Base-by-base conservation (phyloP, 495 filamentous ascomycete genomes). In the Chaetomium fimeti region DNA sequence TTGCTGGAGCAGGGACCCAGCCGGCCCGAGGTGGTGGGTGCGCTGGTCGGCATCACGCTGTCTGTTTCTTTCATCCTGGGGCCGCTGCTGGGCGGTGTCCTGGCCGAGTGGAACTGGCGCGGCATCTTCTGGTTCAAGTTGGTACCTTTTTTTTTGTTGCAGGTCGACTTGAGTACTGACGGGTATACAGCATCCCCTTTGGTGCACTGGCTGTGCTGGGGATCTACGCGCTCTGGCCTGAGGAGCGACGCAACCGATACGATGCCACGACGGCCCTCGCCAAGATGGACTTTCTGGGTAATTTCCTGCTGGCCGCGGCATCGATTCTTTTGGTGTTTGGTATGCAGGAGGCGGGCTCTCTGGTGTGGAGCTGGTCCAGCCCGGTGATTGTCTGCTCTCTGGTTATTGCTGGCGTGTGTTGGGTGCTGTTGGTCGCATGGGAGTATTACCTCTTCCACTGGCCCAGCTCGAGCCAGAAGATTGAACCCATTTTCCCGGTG, bases 121-220 rank as follows among this genome's bases (percentile, higher is more conserved):
- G 89, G 87, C 80, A 83, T 82, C 36, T 91, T 89, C 71, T 91
- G 85, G 85, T 85, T 91, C 76, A 91, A 91, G 79, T 79, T 48
- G 13, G 72, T 69, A 9, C 38, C n/a, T n/a, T 22, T 38, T n/a
- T 18, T 22, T 57, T 42, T n/a, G 2, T 1, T 2, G 2, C 11
- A 18, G 32, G 18, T 3, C 2, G 40, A 6, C 2, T 16, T 43
- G 13, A 11, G 13, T 6, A 18, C 32, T 52, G 24, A 52, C 49
- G 9, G 7, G 7, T 12, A 24, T 24, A 16, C 28, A 80, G 78
- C 62, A 74, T 90, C 1, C 89, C 89, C 0, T 78, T 89, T 47
- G 84, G 79, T 9, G 79, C 82, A 0, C 64, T 79, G 0, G 78
- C 86, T 0, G 81, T 88, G 40, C 62, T 84, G 18, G 78, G 89